Conservation (phyloP, 345 rosid genomes). For the Eucalyptus rudis region DNA sequence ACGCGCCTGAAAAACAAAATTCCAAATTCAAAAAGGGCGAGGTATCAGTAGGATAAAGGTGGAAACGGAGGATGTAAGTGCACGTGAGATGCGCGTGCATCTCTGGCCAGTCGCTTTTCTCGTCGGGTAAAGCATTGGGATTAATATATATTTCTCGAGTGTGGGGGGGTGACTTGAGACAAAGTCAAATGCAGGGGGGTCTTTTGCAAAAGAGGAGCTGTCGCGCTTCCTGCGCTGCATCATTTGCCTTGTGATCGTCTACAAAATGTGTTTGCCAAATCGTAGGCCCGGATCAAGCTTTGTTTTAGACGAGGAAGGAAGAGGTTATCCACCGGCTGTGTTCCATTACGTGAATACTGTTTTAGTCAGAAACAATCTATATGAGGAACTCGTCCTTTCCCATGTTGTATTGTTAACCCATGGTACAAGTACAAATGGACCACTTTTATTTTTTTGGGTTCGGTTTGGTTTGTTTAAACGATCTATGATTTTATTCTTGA, state of each 20-base stretch:
- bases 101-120: not conserved
- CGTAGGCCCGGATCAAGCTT: not conserved
- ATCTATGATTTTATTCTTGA: no score
- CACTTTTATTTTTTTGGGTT: accelerated
- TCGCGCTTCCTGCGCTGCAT: not conserved
- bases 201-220: no score
- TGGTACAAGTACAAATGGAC: no score
- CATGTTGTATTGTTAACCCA: not conserved
- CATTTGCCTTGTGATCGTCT: not conserved
- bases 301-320: no score
- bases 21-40: no score
- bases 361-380: accelerated
- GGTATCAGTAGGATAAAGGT: no score
- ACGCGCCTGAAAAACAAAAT: no score
- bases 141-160: no score
- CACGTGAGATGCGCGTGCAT: not conserved
- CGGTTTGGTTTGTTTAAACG: accelerated
- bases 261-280: no score
- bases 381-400: not conserved
- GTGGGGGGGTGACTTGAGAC: no score
- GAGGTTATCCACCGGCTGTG: not conserved
- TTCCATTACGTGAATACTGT: not conserved
- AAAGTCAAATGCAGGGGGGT: no score
- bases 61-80: not conserved
- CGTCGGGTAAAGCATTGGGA: accelerated